These are phyloP conservation scores for Sphaceloma murrayae DNA, from an alignment of 2,329 filamentous ascomycete genomes.

Conservation along the genomic window DNA sequence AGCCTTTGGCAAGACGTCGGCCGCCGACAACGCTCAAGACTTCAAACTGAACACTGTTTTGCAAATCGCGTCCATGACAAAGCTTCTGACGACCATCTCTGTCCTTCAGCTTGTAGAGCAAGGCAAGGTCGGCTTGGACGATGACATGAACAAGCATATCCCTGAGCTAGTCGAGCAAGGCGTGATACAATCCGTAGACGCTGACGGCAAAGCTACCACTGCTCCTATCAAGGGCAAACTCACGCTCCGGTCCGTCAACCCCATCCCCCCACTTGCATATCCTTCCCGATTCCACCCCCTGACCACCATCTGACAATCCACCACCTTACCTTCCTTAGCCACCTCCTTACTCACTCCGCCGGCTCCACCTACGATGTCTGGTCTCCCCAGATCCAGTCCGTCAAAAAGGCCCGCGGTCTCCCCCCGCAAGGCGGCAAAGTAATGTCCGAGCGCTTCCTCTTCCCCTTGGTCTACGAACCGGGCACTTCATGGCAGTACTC, in stretches of 20 bases:
- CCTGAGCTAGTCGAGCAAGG: slow-evolving; percentile 42
- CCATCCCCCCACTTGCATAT: background rate
- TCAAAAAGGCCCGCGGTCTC: slow-evolving; percentile 18
- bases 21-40: slow-evolving; percentile 18
- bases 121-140: slow-evolving; percentile 39
- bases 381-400: slow-evolving; percentile 28
- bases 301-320: too few species aligned
- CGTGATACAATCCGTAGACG: slow-evolving; percentile 41
- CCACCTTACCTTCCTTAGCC: slow-evolving; percentile 22
- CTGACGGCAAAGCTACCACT: slow-evolving; percentile 30
- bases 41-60: slow-evolving; percentile 26
- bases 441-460: slow-evolving; percentile 36
- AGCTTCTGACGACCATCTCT: slow-evolving; percentile 44
- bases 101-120: slow-evolving; percentile 48
- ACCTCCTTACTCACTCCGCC: slow-evolving; percentile 45
- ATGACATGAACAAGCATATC: slow-evolving; percentile 37
- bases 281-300: too few species aligned
- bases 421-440: slow-evolving; percentile 20
- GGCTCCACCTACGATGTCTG: slow-evolving; percentile 41
- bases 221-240: slow-evolving; percentile 33
- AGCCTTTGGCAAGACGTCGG: slow-evolving; percentile 23
- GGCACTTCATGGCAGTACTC: slow-evolving; percentile 45
- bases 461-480: slow-evolving; percentile 44
- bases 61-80: slow-evolving; percentile 31
- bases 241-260: slow-evolving; percentile 33